Base-by-base conservation (phyloP, 768 basidiomycete species). In the Mycena floridula region DNA sequence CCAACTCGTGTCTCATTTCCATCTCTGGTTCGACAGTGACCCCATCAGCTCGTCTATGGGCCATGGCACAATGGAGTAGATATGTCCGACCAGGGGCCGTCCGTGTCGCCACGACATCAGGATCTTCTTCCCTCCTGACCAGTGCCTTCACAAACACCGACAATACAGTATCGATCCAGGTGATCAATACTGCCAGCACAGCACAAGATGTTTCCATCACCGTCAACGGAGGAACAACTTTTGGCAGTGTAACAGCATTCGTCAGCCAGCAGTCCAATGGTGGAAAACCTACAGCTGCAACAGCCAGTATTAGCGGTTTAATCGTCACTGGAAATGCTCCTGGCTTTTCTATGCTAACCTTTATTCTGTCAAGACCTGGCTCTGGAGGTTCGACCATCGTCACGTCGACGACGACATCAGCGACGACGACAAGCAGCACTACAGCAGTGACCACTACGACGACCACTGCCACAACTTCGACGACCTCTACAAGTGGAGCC, bases 71-170 rank as follows among this genome's bases (percentile, higher is more conserved):
- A 22, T 49, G 48, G 48, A 49, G 48, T 26, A 36, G 48, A 16
- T 49, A 40, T 24, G 48, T 49, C 15, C 36, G 43, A 25, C 48
- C 48, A 4, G 48, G 48, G 9, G 48, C 48, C 16, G 22, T 40
- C 13, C 43, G 48, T 25, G 38, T 40, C 18, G 44, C 43, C 15
- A 45, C 48, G 2, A 45, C 48, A 12, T 38, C 36, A n/a, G 48
- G 48, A 25, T 49, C 48, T 4, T 6, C 37, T 4, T 15, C 35
- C 25, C 43, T 49, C 20, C 37, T 49, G 8, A 45, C 48, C 23
- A 49, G 43, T 21, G 48, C 48, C 8, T 49, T 49, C 37, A 49
- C 44, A 30, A 49, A 49, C 44, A 30, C 38, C 16, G 48, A 49
- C 25, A 38, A 37, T 6, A 49, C 43, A n/a, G 25, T 49, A 11